Conservation (phyloP, 352 stramenopile genomes). For the Phytophthora litchii region DNA sequence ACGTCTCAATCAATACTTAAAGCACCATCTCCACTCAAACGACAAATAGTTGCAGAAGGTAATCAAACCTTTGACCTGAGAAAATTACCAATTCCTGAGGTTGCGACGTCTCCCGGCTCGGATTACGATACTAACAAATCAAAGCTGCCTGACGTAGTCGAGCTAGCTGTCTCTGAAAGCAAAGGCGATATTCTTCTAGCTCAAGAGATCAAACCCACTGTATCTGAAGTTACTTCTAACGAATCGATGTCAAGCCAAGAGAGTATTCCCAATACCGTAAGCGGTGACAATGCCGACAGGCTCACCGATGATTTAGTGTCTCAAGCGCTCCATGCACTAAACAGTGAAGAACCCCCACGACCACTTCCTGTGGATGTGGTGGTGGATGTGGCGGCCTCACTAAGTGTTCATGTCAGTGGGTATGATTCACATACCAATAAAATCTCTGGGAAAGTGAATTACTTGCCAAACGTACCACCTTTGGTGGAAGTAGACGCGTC, state of each 20-base stretch:
- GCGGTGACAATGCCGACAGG: slow-evolving; percentile 7
- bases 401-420: slow-evolving; percentile 18
- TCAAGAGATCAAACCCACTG: background rate
- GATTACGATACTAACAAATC: background rate
- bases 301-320: slow-evolving; percentile 25
- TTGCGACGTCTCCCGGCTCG: background rate
- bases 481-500: slow-evolving; percentile 34
- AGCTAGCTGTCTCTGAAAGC: background rate
- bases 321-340: slow-evolving; percentile 39
- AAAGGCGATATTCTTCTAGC: background rate
- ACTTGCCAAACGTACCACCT: background rate
- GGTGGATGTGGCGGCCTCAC: slow-evolving; percentile 13
- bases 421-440: slow-evolving; percentile 7
- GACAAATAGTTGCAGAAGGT: background rate
- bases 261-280: background rate
- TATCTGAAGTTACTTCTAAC: background rate
- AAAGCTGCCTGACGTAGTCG: background rate
- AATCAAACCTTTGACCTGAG: background rate
- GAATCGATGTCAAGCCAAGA: background rate
- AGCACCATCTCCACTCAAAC: slow-evolving; percentile 7
- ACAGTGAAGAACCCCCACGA: slow-evolving; percentile 28
- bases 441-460: background rate
- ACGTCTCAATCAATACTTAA: slow-evolving; percentile 2
- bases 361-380: slow-evolving; percentile 6
- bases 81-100: background rate